Conservation (phyloP, 805 yeast species). For the Candida bentonensis region DNA sequence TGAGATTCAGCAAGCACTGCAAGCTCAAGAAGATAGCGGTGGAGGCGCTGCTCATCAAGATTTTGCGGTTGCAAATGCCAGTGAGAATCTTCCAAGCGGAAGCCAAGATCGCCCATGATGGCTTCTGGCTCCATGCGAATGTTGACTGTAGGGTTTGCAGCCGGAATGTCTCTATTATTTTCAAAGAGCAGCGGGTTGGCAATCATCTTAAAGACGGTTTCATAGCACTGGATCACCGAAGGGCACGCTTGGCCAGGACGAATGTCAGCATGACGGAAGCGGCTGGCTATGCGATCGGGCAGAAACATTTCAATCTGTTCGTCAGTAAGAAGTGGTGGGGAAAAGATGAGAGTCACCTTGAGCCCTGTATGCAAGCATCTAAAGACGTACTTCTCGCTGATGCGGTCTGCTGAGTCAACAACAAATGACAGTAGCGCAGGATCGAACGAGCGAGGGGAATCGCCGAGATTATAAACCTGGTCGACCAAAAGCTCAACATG, state of each 20-base stretch:
- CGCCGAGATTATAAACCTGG: background rate
- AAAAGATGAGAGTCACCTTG: slow-evolving; percentile 9
- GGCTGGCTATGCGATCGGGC: slow-evolving; percentile 32
- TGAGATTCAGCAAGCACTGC: background rate
- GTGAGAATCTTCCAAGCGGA: background rate
- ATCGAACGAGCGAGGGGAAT: background rate
- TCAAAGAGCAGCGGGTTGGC: slow-evolving; percentile 48
- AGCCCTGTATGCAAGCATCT: slow-evolving; percentile 13
- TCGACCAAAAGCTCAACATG: background rate
- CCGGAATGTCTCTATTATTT: slow-evolving; percentile 40
- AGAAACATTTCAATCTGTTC: slow-evolving; percentile 37
- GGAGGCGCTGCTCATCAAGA: background rate
- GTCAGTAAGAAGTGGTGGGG: slow-evolving; percentile 24
- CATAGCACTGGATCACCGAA: slow-evolving; percentile 41
- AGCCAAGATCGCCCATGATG: slow-evolving; percentile 18
- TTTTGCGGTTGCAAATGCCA: background rate
- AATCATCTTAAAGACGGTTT: slow-evolving; percentile 47
- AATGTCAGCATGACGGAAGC: slow-evolving; percentile 28
- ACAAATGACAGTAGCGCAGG: background rate
- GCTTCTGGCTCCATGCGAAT: slow-evolving; percentile 43
- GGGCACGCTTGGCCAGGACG: slow-evolving; percentile 28
- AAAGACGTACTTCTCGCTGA: slow-evolving; percentile 4
- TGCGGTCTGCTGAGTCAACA: background rate
- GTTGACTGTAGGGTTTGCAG: slow-evolving; percentile 36
- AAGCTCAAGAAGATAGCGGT: background rate